Percentiles rank a stretch among this genome's conserved stretches.
These are phyloP conservation scores for Puccinia polysora DNA, from an alignment of 1,284 basidiomycete species.

Conservation along the genomic window DNA sequence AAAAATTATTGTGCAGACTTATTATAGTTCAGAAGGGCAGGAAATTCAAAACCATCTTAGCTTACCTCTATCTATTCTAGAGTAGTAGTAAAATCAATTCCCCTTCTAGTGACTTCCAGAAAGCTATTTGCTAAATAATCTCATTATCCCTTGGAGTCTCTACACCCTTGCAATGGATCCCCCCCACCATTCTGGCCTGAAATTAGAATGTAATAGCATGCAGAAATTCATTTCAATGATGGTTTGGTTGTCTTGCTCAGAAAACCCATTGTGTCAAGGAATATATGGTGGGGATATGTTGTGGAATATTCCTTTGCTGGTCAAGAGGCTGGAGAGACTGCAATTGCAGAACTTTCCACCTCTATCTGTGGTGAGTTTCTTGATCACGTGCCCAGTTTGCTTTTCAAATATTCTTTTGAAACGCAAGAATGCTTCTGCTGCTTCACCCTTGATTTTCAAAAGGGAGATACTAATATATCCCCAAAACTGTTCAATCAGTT, in stretches of 20 bases:
- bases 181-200: conserved; percentile 52
- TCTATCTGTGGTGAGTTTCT: not conserved
- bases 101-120: too few species aligned
- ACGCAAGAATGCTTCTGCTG: not conserved
- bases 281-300: conserved; percentile 54
- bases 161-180: too few species aligned
- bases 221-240: conserved; percentile 48
- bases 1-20: too few species aligned
- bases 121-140: too few species aligned
- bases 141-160: too few species aligned
- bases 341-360: not conserved
- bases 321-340: not conserved
- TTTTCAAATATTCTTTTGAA: not conserved
- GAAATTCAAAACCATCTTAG: too few species aligned
- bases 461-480: not conserved
- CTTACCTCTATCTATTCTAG: too few species aligned
- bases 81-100: too few species aligned
- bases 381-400: not conserved
- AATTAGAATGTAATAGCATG: conserved; percentile 49
- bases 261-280: conserved; percentile 52
- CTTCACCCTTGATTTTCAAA: not conserved
- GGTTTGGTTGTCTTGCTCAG: conserved; percentile 50
- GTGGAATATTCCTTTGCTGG: not conserved
- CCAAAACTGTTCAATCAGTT: not conserved
- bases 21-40: too few species aligned